Evolutionary conservation across 2,329 filamentous ascomycete genomes (phyloP), one percentile per base, ranked within the genome.

Genomic region (Shiraia sp.): DNA sequence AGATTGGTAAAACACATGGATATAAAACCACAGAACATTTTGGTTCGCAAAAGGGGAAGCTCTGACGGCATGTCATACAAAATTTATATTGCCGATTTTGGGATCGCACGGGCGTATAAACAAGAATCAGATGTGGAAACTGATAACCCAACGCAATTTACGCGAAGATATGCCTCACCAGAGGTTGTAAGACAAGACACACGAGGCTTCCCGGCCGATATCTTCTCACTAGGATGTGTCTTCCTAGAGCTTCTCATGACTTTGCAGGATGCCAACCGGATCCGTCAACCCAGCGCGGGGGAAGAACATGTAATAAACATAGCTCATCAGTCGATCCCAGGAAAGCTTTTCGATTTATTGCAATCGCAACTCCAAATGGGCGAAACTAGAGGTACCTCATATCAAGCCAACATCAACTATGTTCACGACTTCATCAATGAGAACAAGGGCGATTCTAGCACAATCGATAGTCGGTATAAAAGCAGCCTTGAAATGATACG

Each of bases 1-100:
- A 32, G 38, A 3, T 29, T 37, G 1, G 43, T 54, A 10, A 59
- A 56, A 24, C 55, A 61, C 44, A 56, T 54, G 51, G 55, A 59
- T 25, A 55, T 61, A 38, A 58, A 59, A 30, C 57, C 57, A 1
- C 37, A 52, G 19, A 61, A 59, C 25, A 16, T 31, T 17, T 40
- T 40, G 16, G 45, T 23, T 27, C 19, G 19, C 19, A 22, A 22
- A 22, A 22, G 19, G 19, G 19, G 4, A n/a, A n/a, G n/a, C n/a
- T n/a, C n/a, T n/a, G 12, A 6, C n/a, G 19, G 32, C 6, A 16
- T 9, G n/a, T 24, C 5, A 16, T 12, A 15, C 24, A 27, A 28
- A 12, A 10, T 36, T 3, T 36, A 28, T 22, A 26, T 36, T 12
- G 33, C 33, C 6, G 33, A 36, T 19, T 36, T 36, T 17, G 23